Evolutionary conservation across 2,329 filamentous ascomycete species (phyloP).

Genomic region (Rhynchosporium agropyri): DNA sequence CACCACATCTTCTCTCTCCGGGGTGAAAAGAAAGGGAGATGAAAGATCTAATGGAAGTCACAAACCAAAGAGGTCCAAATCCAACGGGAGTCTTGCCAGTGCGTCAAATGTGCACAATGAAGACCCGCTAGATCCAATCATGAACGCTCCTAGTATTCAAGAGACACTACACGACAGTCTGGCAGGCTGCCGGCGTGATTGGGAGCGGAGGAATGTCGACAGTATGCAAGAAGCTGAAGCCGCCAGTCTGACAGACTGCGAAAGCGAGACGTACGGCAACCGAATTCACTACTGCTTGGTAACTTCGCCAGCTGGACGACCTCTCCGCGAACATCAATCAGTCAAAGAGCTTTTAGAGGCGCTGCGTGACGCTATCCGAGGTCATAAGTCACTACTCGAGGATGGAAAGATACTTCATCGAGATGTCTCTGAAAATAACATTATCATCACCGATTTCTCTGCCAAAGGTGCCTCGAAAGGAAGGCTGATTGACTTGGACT

Average conservation of each 20-base stretch:
- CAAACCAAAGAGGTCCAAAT: constrained; percentile 33
- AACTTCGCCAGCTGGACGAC: constrained; percentile 40
- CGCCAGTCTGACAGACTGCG: constrained; percentile 23
- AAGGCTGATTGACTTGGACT: constrained; percentile 30
- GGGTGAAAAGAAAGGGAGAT: constrained; percentile 32
- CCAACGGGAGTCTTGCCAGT: constrained; percentile 23
- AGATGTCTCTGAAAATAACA: constrained; percentile 46
- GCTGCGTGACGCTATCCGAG: constrained; percentile 36
- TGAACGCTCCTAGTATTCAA: constrained; percentile 31
- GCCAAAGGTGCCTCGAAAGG: constrained; percentile 24
- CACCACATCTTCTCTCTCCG: constrained; percentile 22
- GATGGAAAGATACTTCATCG: constrained; percentile 44
- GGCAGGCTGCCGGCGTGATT: constrained; percentile 30
- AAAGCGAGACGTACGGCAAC: constrained; percentile 38
- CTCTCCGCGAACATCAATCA: constrained; percentile 38
- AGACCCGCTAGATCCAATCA: constrained; percentile 28
- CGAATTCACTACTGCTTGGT: constrained; percentile 41
- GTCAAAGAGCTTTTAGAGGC: constrained; percentile 43
- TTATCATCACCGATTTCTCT: constrained; percentile 41
- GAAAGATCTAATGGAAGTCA: constrained; percentile 26
- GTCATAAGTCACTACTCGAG: constrained; percentile 43
- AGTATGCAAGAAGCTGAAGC: constrained; percentile 27
- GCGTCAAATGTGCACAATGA: constrained; percentile 27
- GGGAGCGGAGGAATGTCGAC: constrained; percentile 26
- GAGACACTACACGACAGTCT: constrained; percentile 34